Base-by-base conservation (phyloP, 148 eudicot genomes). In the Silene latifolia region DNA sequence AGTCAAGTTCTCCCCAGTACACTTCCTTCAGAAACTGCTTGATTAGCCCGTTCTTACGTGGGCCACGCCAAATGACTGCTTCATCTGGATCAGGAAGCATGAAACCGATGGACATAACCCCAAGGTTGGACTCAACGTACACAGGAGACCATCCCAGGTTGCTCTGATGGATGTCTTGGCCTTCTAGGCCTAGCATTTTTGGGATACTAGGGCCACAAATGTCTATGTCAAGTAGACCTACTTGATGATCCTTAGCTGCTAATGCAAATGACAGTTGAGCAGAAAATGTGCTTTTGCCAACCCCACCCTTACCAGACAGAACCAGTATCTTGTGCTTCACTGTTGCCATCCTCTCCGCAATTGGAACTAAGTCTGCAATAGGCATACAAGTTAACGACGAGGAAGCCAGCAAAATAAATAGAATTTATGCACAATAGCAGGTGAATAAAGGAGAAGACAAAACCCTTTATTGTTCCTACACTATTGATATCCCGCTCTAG, bases 61-160 rank as follows among this genome's bases (percentile, higher is more conserved):
- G 94, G 25, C 98, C 98, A n/a, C 98, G 76, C 98, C 98, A 93
- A 54, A 93, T 87, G 83, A 93, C 91, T 11, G 98, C 97, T 18
- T 93, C 97, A 48, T 93, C 97, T 6, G 92, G 91, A 80, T 93
- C 35, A 39, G 94, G 92, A 61, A 93, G 90, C 98, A 91, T 89
- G 89, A 93, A 93, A 12, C 98, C 98, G 20, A 93, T 91, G 17
- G 98, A 93, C 97, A 93, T 91, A 81, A 93, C 98, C 53, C 94
- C 98, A 21, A 93, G 93, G 85, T 93, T 93, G 65, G 97, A 89
- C 83, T 93, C 94, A 8, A 91, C 97, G 65, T 89, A 91, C 79
- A 91, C 90, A 2, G 98, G 98, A 54, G 97, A 91, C 98, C 98
- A 93, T 51, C 98, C 98, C 48, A 91, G 94, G 83, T 88, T 91